Base-by-base conservation (phyloP, 2,329 filamentous ascomycete species). In the Fusarium piperis region DNA sequence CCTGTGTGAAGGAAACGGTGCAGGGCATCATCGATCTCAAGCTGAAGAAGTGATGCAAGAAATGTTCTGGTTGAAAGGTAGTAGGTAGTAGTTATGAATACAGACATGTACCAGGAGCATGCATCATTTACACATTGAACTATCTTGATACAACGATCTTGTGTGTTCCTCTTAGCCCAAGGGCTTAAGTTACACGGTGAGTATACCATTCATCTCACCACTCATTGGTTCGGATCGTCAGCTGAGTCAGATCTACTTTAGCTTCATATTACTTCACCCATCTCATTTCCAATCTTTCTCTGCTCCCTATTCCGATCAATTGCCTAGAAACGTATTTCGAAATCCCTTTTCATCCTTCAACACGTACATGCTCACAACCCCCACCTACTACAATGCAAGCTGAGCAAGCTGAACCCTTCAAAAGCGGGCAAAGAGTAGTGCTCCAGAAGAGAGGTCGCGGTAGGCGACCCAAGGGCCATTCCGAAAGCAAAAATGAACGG, bases 391-490 rank as follows among this genome's bases (percentile, higher is more conserved):
- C 2, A 20, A 20, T 32, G 30, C 30, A 20, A 30, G 9, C 28
- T 18, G 30, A 3, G n/a, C 39, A 10, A 28, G 3, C 3, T 32
- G 20, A 30, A n/a, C 16, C 48, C 23, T 7, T 48, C 7, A 4
- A 7, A 2, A 16, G 26, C 0, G 30, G 16, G 9, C 20, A 39
- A 23, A 16, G 4, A n/a, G 28, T 18, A 0, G 4, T 66, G 6
- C 13, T 48, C 2, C 56, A n/a, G 20, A 56, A 32, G 30, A 52
- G 56, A 33, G 65, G 55, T 3, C 65, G 65, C 8, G 65, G 65
- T 5, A 56, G 63, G n/a, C 23, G 15, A 9, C 48, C 56, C 2
- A 67, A 52, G 3, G 15, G 2, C 11, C 48, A 48, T 32, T 9
- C 11, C 4, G 3, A 1, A 3, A 38, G 28, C 4, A 36, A 20